Base-by-base conservation (phyloP, 495 filamentous ascomycete genomes). In the Penicillium odoratum region DNA sequence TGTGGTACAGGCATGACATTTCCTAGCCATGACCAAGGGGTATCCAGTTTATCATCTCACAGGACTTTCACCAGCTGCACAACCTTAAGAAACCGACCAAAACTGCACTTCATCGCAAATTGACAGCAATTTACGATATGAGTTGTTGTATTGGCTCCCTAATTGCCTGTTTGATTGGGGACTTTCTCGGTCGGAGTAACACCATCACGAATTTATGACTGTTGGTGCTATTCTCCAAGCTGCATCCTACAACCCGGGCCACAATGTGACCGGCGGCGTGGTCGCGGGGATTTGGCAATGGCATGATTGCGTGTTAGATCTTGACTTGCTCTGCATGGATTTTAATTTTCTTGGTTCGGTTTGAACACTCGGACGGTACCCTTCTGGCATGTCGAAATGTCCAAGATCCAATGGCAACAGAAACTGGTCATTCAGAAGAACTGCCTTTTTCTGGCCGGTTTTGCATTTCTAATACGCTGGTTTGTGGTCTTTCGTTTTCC, bases 121-220 rank as follows among this genome's bases (percentile, higher is more conserved):
- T 67, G 26, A 54, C 59, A 8, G 64, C 65, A 3, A 62, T 67
- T 18, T 67, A 64, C 21, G 56, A 67, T 44, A 36, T 67, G 7
- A 81, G 80, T 26, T 83, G 78, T 55, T 79, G 83, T 59, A 55
- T 82, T 18, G 81, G 82, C 10, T 75, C 79, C 15, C 57, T 83
- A 7, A 57, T 61, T 4, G 71, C 36, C 7, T 69, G 77, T 30
- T 67, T 64, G 26, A 64, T 81, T 49, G 81, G 83, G 18, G 81
- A 82, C 49, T 54, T 54, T 6, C 67, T 83, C 1, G 81, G 80
- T 4, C 66, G 81, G 9, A 79, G 75, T 65, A 80, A 75, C 48
- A 72, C 74, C 0, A 73, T 85, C 5, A 76, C 77, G 6, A 66
- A 65, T 0, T 85, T 44, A 83, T 85, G 81, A 70, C 68, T 25